These are phyloP conservation scores for Candida sithepensis DNA, from an alignment of 805 yeast genomes.

Conservation along the genomic window DNA sequence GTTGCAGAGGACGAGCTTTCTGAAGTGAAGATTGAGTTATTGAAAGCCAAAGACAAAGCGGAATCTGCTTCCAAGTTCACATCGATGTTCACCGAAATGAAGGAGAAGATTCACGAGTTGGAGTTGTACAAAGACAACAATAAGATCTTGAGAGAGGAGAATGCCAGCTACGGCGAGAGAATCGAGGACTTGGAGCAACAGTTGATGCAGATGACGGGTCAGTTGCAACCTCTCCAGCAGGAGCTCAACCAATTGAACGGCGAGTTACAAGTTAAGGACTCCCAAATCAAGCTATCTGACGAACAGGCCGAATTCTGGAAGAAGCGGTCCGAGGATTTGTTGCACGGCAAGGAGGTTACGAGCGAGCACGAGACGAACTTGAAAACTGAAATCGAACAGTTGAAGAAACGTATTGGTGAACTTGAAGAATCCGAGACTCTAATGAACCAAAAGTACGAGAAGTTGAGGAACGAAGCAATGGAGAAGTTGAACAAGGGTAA, in stretches of 20 bases:
- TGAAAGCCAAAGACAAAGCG: constrained; percentile 26
- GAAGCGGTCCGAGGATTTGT: constrained; percentile 43
- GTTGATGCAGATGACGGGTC: constrained; percentile 2
- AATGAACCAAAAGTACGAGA: constrained; percentile 24
- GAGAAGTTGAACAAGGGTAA: constrained; percentile 28
- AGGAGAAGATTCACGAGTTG: constrained; percentile 25
- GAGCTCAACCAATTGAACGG: constrained; percentile 15
- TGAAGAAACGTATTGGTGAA: constrained; percentile 13
- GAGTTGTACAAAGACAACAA: constrained; percentile 30
- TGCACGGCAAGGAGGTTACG: constrained; percentile 25
- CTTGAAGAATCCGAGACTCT: constrained; percentile 14
- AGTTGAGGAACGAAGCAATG: constrained; percentile 29
- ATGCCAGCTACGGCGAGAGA: constrained; percentile 9
- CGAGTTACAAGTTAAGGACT: constrained; percentile 44
- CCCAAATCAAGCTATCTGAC: constrained; percentile 41
- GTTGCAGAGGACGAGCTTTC: constrained; percentile 47
- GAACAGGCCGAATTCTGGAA: constrained; percentile 63
- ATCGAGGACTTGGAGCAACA: constrained; percentile 17
- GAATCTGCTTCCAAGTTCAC: constrained; percentile 21
- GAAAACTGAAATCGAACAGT: constrained; percentile 23
- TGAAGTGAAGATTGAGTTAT: constrained; percentile 46
- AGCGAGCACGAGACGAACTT: constrained; percentile 17
- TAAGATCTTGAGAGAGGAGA: constrained; percentile 22
- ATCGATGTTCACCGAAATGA: constrained; percentile 21
- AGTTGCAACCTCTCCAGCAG: constrained; percentile 12